Conservation (phyloP, 352 stramenopile species). For the Phytopythium helicoides region DNA sequence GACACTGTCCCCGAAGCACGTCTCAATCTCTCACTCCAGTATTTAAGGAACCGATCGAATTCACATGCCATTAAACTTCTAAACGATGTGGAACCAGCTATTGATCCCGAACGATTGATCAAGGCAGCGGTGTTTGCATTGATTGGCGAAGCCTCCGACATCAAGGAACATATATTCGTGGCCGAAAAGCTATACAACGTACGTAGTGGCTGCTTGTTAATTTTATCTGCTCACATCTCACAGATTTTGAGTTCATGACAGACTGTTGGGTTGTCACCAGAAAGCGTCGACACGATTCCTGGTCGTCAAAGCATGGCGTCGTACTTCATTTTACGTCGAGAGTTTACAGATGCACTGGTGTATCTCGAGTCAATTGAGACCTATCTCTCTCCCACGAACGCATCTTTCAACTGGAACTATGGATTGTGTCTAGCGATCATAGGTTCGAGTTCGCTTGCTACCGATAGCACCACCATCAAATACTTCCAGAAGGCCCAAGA, state of each 20-base stretch:
- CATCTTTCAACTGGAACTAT: constrained; percentile 82
- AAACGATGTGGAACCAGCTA: constrained; percentile 49
- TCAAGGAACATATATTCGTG: constrained; percentile 70
- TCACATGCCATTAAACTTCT: constrained; percentile 51
- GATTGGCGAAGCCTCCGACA: constrained; percentile 55
- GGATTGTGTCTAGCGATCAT: constrained; percentile 50
- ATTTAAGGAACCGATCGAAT: constrained; percentile 48
- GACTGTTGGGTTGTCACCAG: constrained; percentile 40
- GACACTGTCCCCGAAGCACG: constrained; percentile 25
- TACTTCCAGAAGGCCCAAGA: constrained; percentile 50
- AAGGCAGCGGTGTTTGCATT: constrained; percentile 62
- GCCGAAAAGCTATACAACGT: constrained; percentile 71
- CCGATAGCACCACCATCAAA: neutral
- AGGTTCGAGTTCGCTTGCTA: constrained; percentile 11
- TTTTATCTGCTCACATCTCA: neutral
- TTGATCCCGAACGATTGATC: constrained; percentile 37
- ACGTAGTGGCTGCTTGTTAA: constrained; percentile 2
- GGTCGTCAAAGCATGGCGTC: constrained; percentile 72
- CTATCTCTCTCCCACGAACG: constrained; percentile 31
- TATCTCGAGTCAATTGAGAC: constrained; percentile 65
- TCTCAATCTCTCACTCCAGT: constrained; percentile 53
- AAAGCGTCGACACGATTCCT: constrained; percentile 61
- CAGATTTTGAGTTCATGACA: constrained; percentile 4
- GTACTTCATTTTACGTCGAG: constrained; percentile 63
- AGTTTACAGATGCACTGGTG: constrained; percentile 60